Evolutionary conservation across 139 green algal genomes (phyloP).

Genomic region (Trebouxia sp.): DNA sequence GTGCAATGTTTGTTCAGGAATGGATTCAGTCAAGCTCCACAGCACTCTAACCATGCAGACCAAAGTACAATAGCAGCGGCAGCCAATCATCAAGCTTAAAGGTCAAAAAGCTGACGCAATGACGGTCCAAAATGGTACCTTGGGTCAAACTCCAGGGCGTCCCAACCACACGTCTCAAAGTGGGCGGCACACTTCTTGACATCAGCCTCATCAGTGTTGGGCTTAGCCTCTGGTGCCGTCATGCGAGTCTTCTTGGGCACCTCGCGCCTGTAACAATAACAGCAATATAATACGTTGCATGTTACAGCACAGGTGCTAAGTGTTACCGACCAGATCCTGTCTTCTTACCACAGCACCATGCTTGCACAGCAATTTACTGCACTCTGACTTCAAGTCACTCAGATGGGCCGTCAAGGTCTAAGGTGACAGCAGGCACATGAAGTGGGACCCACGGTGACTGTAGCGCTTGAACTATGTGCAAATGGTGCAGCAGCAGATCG

Average conservation of each 20-base stretch:
- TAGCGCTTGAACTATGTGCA: conserved; percentile 37
- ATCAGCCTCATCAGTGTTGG: background rate
- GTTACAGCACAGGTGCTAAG: background rate
- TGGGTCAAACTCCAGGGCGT: conserved; percentile 22
- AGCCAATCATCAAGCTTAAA: no score
- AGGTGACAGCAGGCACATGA: background rate
- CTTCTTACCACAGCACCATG: background rate
- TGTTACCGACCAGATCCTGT: background rate
- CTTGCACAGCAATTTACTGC: background rate
- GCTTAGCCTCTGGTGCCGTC: background rate
- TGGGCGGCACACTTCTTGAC: conserved; percentile 26
- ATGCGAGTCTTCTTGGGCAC: conserved; percentile 16
- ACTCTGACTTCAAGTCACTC: conserved; percentile 20
- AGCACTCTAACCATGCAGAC: no score
- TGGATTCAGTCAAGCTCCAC: no score
- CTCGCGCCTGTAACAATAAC: conserved; percentile 4
- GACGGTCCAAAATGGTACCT: no score
- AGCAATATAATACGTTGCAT: no score
- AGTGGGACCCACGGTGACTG: conserved; percentile 40
- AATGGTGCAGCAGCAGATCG: conserved; percentile 28
- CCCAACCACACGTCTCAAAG: conserved; percentile 24
- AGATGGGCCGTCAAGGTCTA: no score
- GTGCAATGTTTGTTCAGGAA: no score
- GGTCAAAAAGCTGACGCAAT: no score
- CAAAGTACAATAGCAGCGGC: no score